Base-by-base conservation (phyloP, 805 yeast species). In the Clavispora santaluciae region DNA sequence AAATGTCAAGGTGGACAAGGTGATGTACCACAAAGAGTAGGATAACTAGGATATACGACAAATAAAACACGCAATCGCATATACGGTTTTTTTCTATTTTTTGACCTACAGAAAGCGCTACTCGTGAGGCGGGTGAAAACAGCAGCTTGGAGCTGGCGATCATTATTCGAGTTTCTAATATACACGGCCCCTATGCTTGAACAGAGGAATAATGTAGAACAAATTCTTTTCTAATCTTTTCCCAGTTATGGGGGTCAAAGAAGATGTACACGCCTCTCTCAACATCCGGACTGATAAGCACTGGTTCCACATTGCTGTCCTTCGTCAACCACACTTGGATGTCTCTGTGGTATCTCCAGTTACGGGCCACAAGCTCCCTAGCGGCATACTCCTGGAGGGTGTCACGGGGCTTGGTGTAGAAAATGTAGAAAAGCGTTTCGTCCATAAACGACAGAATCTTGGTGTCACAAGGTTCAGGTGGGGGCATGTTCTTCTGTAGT, bases 261-360 rank as follows among this genome's bases (percentile, higher is more conserved):
- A 93, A 91, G 18, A 90, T 82, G 59, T 93, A 93, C 8, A 89
- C 81, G 1, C 99, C 98, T 46, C 91, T 77, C 64, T 93, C 99
- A 41, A 90, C 87, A 42, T 86, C 91, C 26, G 83, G 83, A 24
- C 84, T 78, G 16, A 70, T 65, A 44, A 88, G 86, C 12, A 86
- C 77, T 1, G 97, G 96, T 61, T 91, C 98, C 46, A 81, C 81
- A 53, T 79, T 78, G 22, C 95, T 86, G 55, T 89, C 96, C 62
- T 93, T 93, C 10, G 99, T 93, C 44, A 93, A 68, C 99, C 99
- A 93, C 38, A 93, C 89, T 66, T 90, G 95, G 42, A 93, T 75
- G 46, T 88, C 95, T 65, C 89, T 91, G 65, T 93, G 99, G 57
- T 86, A 93, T 51, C 98, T 77, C 99, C 99, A 93, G 64, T 91